Base-by-base conservation (phyloP, 1,284 basidiomycete genomes). In the Irpex lacteus region DNA sequence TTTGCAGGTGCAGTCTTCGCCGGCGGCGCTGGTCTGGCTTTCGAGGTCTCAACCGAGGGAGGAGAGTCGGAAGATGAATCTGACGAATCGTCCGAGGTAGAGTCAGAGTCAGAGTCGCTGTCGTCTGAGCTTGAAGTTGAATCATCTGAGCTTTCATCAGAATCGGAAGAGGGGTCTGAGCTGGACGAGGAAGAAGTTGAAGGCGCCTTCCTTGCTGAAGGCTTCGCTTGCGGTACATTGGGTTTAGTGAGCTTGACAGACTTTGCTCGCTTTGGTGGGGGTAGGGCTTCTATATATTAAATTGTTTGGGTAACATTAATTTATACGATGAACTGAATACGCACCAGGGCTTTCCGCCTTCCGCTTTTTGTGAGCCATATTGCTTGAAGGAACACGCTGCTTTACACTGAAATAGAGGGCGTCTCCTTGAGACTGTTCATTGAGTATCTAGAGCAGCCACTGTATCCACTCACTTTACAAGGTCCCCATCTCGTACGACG, bases 401-500 rank as follows among this genome's bases (percentile, higher is more conserved):
- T 71, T 72, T 58, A 75, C 65, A 37, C 72, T 73, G 21, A 5
- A 44, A 54, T 18, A 36, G n/a, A 55, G 8, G 4, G 19, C 38
- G 19, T 50, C 60, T 60, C 54, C 64, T 70, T 74, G 68, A 73
- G 71, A 69, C 68, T 63, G 65, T 62, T 70, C 62, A 53, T 26
- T 53, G n/a, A 53, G 18, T 11, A 9, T 59, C 59, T 64, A 66
- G 65, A 57, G 9, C 18, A 38, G 13, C n/a, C 36, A 15, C 55
- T 32, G 44, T 21, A 7, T 38, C 18, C 32, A 70, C 81, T 64
- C 65, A 80, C 82, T 71, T 72, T 38, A 83, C 70, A 0, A 82
- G 66, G 59, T 83, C 83, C 0, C 78, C 80, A 37, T 84, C 83
- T 55, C 77, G 73, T 1, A 83, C 63, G 6, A 84, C 69, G 26